A percentile compares a stretch with the other conserved stretches of the same genome.
Conservation (phyloP, 768 basidiomycete genomes). For the Mycena haematopus region DNA sequence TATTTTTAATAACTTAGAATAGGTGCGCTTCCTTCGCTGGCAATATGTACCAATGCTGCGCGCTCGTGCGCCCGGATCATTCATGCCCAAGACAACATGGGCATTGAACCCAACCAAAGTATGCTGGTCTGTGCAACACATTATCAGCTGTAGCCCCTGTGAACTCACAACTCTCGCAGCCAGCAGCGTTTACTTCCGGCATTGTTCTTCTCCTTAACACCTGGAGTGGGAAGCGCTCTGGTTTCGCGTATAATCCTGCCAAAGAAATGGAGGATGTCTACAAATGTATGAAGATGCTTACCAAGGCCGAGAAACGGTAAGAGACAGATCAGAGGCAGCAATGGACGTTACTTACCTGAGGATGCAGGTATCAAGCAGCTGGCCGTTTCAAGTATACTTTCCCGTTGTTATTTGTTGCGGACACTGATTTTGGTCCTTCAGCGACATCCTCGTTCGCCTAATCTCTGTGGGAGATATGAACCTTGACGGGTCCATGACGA, state of each 20-base stretch:
- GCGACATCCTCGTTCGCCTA: conserved; percentile 27
- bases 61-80: conserved; percentile 77
- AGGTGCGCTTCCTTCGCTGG: conserved; percentile 63
- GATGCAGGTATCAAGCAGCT: conserved; percentile 25
- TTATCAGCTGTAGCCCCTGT: not conserved
- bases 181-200: conserved; percentile 46
- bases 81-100: conserved; percentile 52
- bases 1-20: not conserved
- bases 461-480: conserved; percentile 27
- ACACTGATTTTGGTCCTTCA: conserved; percentile 7
- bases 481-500: conserved; percentile 3
- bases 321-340: conserved; percentile 2
- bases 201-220: conserved; percentile 71
- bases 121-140: conserved; percentile 42
- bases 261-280: conserved; percentile 67
- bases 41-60: conserved; percentile 86
- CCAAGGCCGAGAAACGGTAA: conserved; percentile 46
- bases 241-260: conserved; percentile 51
- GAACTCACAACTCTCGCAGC: conserved; percentile 34
- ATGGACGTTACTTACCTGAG: not conserved
- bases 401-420: not conserved
- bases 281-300: conserved; percentile 60
- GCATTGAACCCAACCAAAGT: conserved; percentile 41
- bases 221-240: conserved; percentile 64
- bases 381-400: conserved; percentile 29